A percentile compares a stretch with the other conserved stretches of the same genome.
Conservation (phyloP, 305 asterid genomes). For the Fraxinus paxiana region DNA sequence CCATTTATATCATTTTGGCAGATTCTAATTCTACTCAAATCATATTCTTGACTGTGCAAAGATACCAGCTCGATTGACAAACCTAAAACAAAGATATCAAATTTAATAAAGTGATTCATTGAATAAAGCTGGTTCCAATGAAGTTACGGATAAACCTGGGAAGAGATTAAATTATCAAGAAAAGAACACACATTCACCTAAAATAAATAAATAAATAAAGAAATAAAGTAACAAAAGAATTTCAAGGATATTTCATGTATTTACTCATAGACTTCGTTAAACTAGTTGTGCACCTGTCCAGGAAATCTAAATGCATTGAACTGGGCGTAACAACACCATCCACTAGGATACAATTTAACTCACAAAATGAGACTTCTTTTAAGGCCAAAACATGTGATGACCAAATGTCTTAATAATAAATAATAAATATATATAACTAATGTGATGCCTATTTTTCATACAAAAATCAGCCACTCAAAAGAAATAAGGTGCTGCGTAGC, state of each 20-base stretch:
- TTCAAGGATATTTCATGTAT: neutral
- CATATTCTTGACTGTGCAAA: constrained; percentile 51
- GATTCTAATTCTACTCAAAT: constrained; percentile 55
- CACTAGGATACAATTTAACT: neutral
- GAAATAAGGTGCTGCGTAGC: neutral
- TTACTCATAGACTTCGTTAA: neutral
- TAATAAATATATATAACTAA: neutral
- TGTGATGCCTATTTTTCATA: neutral
- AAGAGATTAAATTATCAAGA: constrained; percentile 8
- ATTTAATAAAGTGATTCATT: neutral
- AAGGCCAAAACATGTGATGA: neutral
- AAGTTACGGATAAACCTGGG: neutral
- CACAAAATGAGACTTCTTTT: neutral
- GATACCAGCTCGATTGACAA: constrained; percentile 54
- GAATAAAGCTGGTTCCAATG: constrained; percentile 15
- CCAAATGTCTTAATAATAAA: neutral
- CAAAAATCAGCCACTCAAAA: neutral
- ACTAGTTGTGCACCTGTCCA: constrained; percentile 4
- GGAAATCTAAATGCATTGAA: neutral
- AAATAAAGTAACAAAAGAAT: neutral
- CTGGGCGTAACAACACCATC: constrained; percentile 5
- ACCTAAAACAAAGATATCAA: constrained; percentile 43
- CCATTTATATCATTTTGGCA: constrained; percentile 36
- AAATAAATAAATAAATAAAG: neutral
- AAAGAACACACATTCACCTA: neutral